Base-by-base conservation (phyloP, 345 rosid genomes). In the Camelina neglecta region DNA sequence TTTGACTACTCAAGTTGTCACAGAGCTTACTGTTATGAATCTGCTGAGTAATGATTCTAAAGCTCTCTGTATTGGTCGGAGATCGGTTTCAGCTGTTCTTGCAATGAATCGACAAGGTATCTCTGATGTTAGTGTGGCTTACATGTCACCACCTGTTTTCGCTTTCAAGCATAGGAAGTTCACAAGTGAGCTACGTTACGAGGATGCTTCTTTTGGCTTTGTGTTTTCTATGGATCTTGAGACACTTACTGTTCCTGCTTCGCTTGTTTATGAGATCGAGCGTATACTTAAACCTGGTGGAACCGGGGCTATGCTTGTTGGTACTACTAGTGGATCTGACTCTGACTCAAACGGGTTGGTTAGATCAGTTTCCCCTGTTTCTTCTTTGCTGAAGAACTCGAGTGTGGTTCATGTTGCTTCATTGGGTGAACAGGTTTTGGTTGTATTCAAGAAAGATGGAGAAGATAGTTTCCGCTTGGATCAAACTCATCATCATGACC, bases 241-340 rank as follows among this genome's bases (percentile, higher is more conserved):
- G 21, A 81, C 75, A 49, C 83, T 86, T 50, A 76, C 89, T 9
- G 93, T 87, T 70, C 93, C 96, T 77, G 96, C 91, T 2, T 66
- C 88, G 8, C 89, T 92, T 11, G 93, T 94, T 80, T 87, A 89
- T 11, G 97, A 92, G 81, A 85, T 87, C 11, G 98, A 92, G 82
- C 97, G 96, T 5, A 79, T 94, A 24, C 88, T 92, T 67, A 84
- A 51, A 55, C 97, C 92, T 0, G 90, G 91, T n/a, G 98, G 96
- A 56, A 77, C 82, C 7, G 97, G 93, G 21, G 95, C 95, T 42
- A 80, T 92, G 86, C 96, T 94, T 65, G 85, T 90, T 5, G 77
- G 85, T 21, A 75, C 71, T 64, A 13, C 56, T 44, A 66, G 74
- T 49, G 81, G 84, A 16, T 84, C 83, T 23, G 85, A 83, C 58